Percentiles rank a stretch among this genome's conserved stretches.
phyloP scores from a whole-genome alignment of 2,329 filamentous ascomycete species.

The Ophiostoma ulmi region DNA sequence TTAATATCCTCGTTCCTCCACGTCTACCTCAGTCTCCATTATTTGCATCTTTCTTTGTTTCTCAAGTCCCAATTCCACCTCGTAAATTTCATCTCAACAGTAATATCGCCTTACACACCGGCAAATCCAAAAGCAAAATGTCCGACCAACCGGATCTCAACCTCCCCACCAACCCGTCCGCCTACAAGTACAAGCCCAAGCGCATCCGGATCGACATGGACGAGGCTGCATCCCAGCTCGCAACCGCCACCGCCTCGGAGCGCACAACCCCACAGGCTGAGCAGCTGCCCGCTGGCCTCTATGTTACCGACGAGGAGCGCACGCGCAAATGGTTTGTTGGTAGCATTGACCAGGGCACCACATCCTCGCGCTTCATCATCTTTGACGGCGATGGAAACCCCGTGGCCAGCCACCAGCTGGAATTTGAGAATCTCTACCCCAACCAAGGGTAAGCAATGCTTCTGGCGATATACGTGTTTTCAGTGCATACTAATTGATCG shows the following conservation, averaged over 20 bases:
- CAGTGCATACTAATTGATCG: not conserved
- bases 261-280: slow-evolving; percentile 21
- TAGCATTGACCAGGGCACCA: slow-evolving; percentile 87
- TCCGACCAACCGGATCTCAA: slow-evolving; percentile 1
- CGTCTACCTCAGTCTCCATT: not conserved
- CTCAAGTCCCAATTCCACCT: not conserved
- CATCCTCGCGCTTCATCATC: slow-evolving; percentile 82
- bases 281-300: slow-evolving; percentile 34
- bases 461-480: too few species aligned
- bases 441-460: slow-evolving; percentile 65
- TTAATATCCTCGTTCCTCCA: not conserved
- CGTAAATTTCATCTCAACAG: not conserved
- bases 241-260: slow-evolving; percentile 21
- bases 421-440: slow-evolving; percentile 80
- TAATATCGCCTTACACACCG: not conserved
- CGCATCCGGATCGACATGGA: slow-evolving; percentile 23
- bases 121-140: slow-evolving; percentile 13
- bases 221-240: slow-evolving; percentile 19
- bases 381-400: slow-evolving; percentile 76
- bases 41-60: not conserved
- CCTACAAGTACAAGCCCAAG: slow-evolving; percentile 21
- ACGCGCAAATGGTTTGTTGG: slow-evolving; percentile 63
- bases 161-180: slow-evolving; percentile 20
- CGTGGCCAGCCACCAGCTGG: slow-evolving; percentile 77
- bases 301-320: slow-evolving; percentile 34